Evolutionary conservation across 768 basidiomycete species (phyloP), one percentile per base, ranked within the genome.

Genomic region (Boletus barrowsii): DNA sequence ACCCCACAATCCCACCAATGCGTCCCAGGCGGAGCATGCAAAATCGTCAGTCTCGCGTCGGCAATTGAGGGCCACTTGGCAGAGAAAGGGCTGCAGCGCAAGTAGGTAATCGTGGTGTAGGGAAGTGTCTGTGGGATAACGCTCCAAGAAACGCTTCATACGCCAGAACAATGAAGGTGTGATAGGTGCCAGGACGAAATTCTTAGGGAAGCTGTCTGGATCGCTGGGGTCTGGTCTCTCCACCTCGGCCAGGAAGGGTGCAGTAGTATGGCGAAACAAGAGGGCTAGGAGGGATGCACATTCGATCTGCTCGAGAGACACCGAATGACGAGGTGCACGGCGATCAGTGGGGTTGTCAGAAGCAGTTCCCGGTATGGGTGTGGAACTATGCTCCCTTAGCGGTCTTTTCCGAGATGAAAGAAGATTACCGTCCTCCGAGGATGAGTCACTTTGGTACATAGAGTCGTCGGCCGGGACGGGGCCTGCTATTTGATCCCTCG

Each of bases 61-160:
- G 54, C 74, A 79, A 66, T 98, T 98, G 51, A 96, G 72, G 3
- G 91, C 82, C n/a, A 94, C 70, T 51, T 90, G 86, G 3, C 78
- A 79, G 9, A 98, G 80, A 1, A 86, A 78, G 3, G 84, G 76
- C 51, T 87, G 85, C 40, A 96, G 68, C 4, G 84, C 80, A 7
- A 75, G 70, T 20, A 98, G 75, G 44, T 88, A 88, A 60, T 93
- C 82, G 15, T 84, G 80, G 60, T 94, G 84, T 14, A 93, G 78
- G 3, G 88, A 87, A 1, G 90, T 88, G 61, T 97, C 93, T 10
- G 74, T 60, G 2, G 85, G 79, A 65, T 89, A 90, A 36, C 74
- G 66, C 15, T 75, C 72, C 39, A 98, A 77, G 65, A 95, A 91
- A 13, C 76, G 76, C 15, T 73, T 67, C 50, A 88, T 76, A 37